Base-by-base conservation (phyloP, 164 flowering plant species). In the Euptelea pleiosperma region DNA sequence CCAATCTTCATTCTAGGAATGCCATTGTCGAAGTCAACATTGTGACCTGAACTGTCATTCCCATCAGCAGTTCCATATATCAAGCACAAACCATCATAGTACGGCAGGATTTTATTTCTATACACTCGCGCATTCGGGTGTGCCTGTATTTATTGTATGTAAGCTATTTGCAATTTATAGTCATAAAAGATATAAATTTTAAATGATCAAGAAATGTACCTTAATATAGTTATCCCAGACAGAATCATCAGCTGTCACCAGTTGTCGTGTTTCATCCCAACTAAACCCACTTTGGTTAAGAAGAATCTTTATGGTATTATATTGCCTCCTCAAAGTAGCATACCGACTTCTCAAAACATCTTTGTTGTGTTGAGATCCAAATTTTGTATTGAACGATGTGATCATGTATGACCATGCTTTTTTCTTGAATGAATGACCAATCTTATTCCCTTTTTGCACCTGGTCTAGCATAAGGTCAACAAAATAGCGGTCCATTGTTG, bases 211-310 rank as follows among this genome's bases (percentile, higher is more conserved):
- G 26, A 28, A 2, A 4, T 31, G 42, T 64, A 60, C 85, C 85
- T 78, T 76, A 42, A 78, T 68, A 60, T 76, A 78, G 39, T 78
- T 77, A 63, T 81, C 80, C 85, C 85, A 80, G n/a, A 74, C 70
- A 57, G 12, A 46, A 62, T 78, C 85, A 74, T 74, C 80, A 61
- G 85, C 85, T 33, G 77, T 72, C 47, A 81, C 79, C 85, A 81
- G 78, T 51, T 74, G 80, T 5, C 80, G 76, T n/a, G 66, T n/a
- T 28, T 68, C 80, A 65, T 81, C 80, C 85, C 85, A 81, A 18
- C 21, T 19, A 68, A 81, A 81, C 16, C 80, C 85, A 57, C 74
- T 61, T 64, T 72, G 47, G 8, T 72, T 71, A 24, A 81, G 75
- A 48, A 81, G 74, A 53, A 57, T 72, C 64, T 58, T 73, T 46